A percentile compares a stretch with the other conserved stretches of the same genome.
These are phyloP conservation scores for Flaveria sonorensis DNA, from an alignment of 129 eudicot genomes.

Conservation along the genomic window DNA sequence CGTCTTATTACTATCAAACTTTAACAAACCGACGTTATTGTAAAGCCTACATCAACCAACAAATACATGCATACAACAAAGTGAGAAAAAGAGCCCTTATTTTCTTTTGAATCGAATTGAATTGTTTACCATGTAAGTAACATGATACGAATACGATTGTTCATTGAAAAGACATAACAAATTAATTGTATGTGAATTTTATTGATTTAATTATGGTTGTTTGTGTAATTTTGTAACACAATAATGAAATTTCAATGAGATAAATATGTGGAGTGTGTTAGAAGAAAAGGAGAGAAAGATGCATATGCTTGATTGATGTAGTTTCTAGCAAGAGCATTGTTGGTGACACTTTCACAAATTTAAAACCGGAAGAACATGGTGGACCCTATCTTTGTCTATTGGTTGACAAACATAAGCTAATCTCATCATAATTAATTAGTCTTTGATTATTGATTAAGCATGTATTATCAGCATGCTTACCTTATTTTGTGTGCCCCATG, in stretches of 20 bases:
- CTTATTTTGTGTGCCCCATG: conserved; percentile 43
- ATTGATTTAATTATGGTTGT: not conserved
- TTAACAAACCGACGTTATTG: conserved; percentile 1
- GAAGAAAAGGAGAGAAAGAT: conserved; percentile 24
- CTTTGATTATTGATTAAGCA: conserved; percentile 44
- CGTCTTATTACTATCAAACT: not conserved
- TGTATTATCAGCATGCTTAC: conserved; percentile 41
- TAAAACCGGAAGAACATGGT: conserved; percentile 58
- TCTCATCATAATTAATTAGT: conserved; percentile 42
- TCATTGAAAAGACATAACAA: not conserved
- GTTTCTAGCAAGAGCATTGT: conserved; percentile 30
- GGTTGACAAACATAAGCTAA: conserved; percentile 54
- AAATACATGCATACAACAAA: not conserved
- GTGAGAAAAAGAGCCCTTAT: not conserved
- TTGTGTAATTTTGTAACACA: not conserved
- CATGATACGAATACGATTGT: not conserved
- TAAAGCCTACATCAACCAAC: not conserved
- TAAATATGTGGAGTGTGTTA: conserved; percentile 16
- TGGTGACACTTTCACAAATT: conserved; percentile 32
- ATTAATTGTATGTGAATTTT: not conserved
- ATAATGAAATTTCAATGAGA: not conserved
- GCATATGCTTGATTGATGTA: conserved; percentile 32
- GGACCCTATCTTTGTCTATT: conserved; percentile 45
- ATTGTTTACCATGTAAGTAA: not conserved
- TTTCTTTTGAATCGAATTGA: not conserved